These are phyloP conservation scores for Diaporthe citriasiana DNA, from an alignment of 2,329 filamentous ascomycete genomes.

Conservation along the genomic window DNA sequence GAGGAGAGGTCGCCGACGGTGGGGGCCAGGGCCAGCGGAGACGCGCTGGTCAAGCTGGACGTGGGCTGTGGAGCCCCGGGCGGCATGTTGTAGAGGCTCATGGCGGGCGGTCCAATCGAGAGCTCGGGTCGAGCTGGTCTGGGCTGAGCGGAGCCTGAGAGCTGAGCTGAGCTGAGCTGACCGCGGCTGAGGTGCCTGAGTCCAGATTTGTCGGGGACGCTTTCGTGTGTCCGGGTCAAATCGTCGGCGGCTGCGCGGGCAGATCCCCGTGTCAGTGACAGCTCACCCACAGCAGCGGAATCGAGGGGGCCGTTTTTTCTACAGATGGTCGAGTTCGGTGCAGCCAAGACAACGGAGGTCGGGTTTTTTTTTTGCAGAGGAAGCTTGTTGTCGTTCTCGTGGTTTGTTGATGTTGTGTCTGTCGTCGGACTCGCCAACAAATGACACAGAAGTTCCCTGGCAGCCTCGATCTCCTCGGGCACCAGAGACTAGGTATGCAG, in stretches of 20 bases:
- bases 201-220: conserved; percentile 19
- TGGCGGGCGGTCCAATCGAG: conserved; percentile 6
- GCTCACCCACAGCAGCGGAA: conserved; percentile 27
- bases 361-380: conserved; percentile 8
- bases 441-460: neutral
- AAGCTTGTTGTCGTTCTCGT: conserved; percentile 20
- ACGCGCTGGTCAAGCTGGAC: conserved; percentile 35
- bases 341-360: conserved; percentile 24
- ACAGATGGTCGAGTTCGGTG: conserved; percentile 5
- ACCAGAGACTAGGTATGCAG: neutral
- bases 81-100: conserved; percentile 38
- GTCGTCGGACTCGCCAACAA: neutral
- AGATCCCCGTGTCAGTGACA: conserved; percentile 33
- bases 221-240: conserved; percentile 9
- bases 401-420: neutral
- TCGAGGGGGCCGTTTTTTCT: neutral
- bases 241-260: conserved; percentile 18
- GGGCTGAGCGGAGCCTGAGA: conserved; percentile 5
- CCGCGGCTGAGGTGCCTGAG: neutral
- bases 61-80: conserved; percentile 25
- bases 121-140: neutral
- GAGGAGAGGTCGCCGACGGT: conserved; percentile 37
- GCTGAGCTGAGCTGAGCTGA: conserved; percentile 23
- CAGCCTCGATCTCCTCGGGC: conserved; percentile 11
- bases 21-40: conserved; percentile 39